Evolutionary conservation across 805 yeast species (phyloP).

Genomic region (Maudiozyma barnettii): DNA sequence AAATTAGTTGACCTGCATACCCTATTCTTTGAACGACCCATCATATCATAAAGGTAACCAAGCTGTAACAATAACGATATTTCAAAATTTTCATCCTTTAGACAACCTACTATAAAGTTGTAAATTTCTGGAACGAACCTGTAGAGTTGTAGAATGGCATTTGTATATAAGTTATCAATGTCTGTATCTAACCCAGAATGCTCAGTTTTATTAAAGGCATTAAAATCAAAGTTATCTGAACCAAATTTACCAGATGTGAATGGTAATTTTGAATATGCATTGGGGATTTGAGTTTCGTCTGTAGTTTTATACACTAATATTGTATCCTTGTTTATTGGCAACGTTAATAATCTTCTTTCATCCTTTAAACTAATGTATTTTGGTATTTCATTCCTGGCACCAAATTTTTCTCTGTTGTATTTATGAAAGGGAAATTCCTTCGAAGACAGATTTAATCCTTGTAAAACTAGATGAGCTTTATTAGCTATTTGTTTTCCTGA

Average conservation of each 20-base stretch:
- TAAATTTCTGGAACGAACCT: constrained; percentile 67
- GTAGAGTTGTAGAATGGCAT: constrained; percentile 70
- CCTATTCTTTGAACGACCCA: constrained; percentile 66
- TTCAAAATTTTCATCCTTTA: constrained; percentile 44
- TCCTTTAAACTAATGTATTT: constrained; percentile 35
- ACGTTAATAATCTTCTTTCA: constrained; percentile 14
- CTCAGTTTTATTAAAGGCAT: constrained; percentile 62
- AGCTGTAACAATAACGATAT: constrained; percentile 62
- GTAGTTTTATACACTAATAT: constrained; percentile 18
- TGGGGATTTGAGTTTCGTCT: constrained; percentile 44
- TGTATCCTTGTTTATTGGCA: constrained; percentile 11
- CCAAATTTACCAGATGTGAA: constrained; percentile 85
- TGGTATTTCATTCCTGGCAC: constrained; percentile 42
- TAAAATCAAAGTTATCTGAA: constrained; percentile 87
- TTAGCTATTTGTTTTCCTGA: background rate
- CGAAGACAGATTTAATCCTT: constrained; percentile 12
- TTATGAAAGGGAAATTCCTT: constrained; percentile 35
- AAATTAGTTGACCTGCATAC: constrained; percentile 81
- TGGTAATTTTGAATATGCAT: constrained; percentile 63
- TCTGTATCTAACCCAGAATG: constrained; percentile 87
- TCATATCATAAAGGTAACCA: constrained; percentile 88
- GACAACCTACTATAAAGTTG: constrained; percentile 48
- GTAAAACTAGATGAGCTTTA: constrained; percentile 3
- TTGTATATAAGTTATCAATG: constrained; percentile 66
- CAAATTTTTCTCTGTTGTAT: constrained; percentile 50